Evolutionary conservation across 2,329 filamentous ascomycete species (phyloP).

Genomic region (Aspergillus pseudoglaucus): DNA sequence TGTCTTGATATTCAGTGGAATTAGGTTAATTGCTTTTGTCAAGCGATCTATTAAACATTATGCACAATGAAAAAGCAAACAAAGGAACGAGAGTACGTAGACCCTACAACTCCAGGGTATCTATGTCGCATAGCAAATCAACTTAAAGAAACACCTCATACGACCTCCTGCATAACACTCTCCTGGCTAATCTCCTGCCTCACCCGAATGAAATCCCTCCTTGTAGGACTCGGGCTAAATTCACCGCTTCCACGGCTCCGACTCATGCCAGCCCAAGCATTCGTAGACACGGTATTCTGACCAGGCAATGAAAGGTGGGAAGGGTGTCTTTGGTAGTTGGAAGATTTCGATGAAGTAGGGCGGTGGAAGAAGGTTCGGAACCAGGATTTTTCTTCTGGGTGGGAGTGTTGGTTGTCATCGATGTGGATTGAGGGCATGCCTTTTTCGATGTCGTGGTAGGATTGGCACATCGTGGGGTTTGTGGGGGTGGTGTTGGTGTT

Average conservation of each 20-base stretch:
- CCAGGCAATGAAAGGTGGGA: constrained; percentile 13
- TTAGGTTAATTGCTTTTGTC: background rate
- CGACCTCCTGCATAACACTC: constrained; percentile 16
- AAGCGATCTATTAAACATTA: background rate
- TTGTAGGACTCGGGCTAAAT: constrained; percentile 5
- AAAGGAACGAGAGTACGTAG: background rate
- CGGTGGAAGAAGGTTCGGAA: constrained; percentile 9
- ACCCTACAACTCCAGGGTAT: background rate
- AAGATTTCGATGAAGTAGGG: constrained; percentile 1
- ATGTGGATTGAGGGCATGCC: constrained; percentile 2
- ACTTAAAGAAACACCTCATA: background rate
- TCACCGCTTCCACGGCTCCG: constrained; percentile 20
- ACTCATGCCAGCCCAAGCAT: constrained; percentile 25
- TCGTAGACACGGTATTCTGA: constrained; percentile 22
- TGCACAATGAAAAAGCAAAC: background rate
- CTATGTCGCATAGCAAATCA: background rate
- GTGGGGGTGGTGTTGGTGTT: constrained; percentile 3
- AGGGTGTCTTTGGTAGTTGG: constrained; percentile 6
- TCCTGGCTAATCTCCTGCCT: constrained; percentile 30
- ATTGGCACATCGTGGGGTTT: background rate
- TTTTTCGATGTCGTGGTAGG: constrained; percentile 19
- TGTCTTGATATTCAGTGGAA: background rate
- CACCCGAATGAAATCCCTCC: constrained; percentile 22
- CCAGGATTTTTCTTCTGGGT: constrained; percentile 6
- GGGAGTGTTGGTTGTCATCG: background rate